A percentile compares a stretch with the other conserved stretches of the same genome.
Evolutionary conservation across 345 rosid genomes (phyloP).

Genomic region (Anastatica hierochuntica): DNA sequence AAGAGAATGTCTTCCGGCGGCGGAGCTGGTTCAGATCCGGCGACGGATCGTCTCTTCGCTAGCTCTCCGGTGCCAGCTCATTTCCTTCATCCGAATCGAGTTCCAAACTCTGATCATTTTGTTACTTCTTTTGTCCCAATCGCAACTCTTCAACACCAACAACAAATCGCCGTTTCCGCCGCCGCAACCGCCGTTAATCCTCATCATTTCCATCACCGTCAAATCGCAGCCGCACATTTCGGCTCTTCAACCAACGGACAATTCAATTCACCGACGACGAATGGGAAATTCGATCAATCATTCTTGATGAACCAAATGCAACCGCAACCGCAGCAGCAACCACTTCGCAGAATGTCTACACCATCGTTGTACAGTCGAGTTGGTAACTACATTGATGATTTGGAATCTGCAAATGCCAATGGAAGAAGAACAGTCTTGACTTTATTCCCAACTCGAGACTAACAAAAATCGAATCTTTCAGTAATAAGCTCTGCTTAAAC

Average conservation of each 20-base stretch:
- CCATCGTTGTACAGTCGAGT: no score
- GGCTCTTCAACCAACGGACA: constrained; percentile 62
- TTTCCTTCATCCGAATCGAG: not conserved
- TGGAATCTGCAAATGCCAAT: constrained; percentile 64
- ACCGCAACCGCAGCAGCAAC: no score
- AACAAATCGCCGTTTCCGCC: constrained; percentile 60
- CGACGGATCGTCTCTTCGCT: constrained; percentile 41
- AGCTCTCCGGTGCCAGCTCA: constrained; percentile 28
- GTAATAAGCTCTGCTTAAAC: no score
- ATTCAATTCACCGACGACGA: constrained; percentile 44
- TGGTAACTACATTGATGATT: constrained; percentile 45
- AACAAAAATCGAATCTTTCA: not conserved
- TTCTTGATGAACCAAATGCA: constrained; percentile 45
- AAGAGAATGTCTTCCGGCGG: constrained; percentile 83
- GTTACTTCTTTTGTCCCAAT: constrained; percentile 59
- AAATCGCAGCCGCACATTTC: constrained; percentile 42
- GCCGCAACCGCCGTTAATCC: constrained; percentile 59
- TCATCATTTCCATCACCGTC: constrained; percentile 60
- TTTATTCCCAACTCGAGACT: constrained; percentile 89
- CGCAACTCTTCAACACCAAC: constrained; percentile 66
- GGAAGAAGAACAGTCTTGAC: constrained; percentile 90
- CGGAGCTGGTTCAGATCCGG: constrained; percentile 39
- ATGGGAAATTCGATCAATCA: constrained; percentile 68
- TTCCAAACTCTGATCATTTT: not conserved
- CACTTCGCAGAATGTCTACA: constrained; percentile 42